Percentiles rank a stretch among this genome's conserved stretches.
phyloP scores from a whole-genome alignment of 2,329 filamentous ascomycete genomes.

The Phyllosticta ampelicida region DNA sequence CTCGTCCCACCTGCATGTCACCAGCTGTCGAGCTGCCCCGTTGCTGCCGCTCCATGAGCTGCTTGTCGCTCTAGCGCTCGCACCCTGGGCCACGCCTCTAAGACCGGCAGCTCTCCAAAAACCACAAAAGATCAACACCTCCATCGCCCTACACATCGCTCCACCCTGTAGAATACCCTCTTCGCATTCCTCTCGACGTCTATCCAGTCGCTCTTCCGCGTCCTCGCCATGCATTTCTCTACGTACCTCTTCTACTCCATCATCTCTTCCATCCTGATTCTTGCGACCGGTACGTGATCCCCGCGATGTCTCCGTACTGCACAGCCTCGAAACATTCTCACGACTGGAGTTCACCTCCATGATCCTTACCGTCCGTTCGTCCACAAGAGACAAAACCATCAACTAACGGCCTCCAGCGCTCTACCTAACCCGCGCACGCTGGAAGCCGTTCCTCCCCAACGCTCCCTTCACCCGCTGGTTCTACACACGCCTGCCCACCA shows the following conservation, averaged over 20 bases:
- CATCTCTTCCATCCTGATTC: conserved; percentile 58
- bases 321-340: background rate
- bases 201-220: background rate
- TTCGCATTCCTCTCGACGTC: background rate
- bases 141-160: conserved; percentile 1
- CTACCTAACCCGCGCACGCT: conserved; percentile 69
- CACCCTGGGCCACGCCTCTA: background rate
- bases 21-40: background rate
- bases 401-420: conserved; percentile 41
- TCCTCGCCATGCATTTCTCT: conserved; percentile 46
- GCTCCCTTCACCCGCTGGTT: conserved; percentile 43
- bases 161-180: conserved; percentile 9
- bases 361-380: too few species aligned
- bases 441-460: conserved; percentile 57
- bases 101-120: conserved; percentile 1
- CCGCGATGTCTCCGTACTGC: background rate
- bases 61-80: background rate
- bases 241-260: conserved; percentile 67
- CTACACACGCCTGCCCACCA: conserved; percentile 63
- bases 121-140: conserved; percentile 10
- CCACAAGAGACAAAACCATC: too few species aligned
- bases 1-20: background rate
- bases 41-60: background rate
- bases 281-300: conserved; percentile 51
- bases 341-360: background rate